Conservation (phyloP, 768 basidiomycete genomes). For the Aureoboletus auriporus region DNA sequence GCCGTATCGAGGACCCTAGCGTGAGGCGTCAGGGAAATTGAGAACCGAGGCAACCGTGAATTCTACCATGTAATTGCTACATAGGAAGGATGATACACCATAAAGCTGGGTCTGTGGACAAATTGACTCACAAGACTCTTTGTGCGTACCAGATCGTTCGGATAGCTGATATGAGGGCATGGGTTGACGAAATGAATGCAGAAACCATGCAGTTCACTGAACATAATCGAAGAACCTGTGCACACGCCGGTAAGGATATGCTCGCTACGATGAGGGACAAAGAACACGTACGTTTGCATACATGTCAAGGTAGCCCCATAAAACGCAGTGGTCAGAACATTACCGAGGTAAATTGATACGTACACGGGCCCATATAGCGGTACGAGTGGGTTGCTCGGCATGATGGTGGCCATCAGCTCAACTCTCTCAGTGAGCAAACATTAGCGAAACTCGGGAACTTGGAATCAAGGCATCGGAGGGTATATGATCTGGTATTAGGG, state of each 20-base stretch:
- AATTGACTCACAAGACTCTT: background rate
- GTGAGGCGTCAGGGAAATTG: background rate
- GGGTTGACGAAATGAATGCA: background rate
- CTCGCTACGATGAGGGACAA: background rate
- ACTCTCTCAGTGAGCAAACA: too few relatives aligned
- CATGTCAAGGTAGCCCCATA: background rate
- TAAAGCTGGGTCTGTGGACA: background rate
- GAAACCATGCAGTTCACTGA: background rate
- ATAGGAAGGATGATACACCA: background rate
- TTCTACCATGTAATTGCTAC: background rate
- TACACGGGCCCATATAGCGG: background rate
- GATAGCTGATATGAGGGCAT: background rate
- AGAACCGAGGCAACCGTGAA: background rate
- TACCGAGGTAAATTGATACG: background rate
- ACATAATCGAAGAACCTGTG: constrained; percentile 3
- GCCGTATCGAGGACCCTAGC: background rate
- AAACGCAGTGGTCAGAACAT: background rate
- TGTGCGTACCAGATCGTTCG: background rate
- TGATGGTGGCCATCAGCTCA: too few relatives aligned
- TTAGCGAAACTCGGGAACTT: too few relatives aligned
- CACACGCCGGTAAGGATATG: background rate
- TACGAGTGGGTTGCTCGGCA: too few relatives aligned
- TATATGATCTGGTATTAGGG: too few relatives aligned
- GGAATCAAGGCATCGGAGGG: too few relatives aligned
- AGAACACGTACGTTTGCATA: constrained; percentile 4